Conservation (phyloP, 139 green algal species). For the Coccomyxa sp. region DNA sequence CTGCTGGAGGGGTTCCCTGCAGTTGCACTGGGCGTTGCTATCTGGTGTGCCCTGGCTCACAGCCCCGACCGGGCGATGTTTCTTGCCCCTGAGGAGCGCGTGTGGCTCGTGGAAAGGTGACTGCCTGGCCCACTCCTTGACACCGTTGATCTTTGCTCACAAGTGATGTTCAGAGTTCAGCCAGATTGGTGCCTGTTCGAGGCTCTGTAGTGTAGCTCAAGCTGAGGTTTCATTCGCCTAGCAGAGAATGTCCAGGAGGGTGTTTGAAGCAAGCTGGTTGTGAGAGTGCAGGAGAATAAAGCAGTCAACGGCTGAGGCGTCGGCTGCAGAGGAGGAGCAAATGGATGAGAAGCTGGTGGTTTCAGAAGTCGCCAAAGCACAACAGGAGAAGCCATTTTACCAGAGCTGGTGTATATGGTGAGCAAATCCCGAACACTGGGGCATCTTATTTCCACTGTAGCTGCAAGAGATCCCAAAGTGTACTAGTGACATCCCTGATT, state of each 20-base stretch:
- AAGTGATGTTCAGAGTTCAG: not conserved
- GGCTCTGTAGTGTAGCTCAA: not conserved
- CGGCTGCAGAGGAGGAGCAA: not conserved
- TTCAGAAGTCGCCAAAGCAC: too few relatives aligned
- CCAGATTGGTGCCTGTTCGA: not conserved
- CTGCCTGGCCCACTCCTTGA: slow-evolving; percentile 29
- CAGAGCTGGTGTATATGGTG: not conserved
- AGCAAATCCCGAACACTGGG: not conserved
- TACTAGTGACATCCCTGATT: too few relatives aligned
- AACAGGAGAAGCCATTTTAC: not conserved
- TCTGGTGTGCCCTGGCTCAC: slow-evolving; percentile 3
- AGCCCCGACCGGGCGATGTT: slow-evolving; percentile 6
- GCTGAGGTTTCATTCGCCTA: not conserved
- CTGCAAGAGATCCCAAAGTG: too few relatives aligned
- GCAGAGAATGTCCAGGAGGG: not conserved
- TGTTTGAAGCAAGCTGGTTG: not conserved
- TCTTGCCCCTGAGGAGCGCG: slow-evolving; percentile 11
- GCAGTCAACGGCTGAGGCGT: not conserved
- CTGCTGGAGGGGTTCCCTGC: slow-evolving; percentile 23
- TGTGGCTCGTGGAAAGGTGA: slow-evolving; percentile 4
- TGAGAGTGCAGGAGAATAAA: not conserved
- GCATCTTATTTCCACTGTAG: not conserved
- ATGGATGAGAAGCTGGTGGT: too few relatives aligned
- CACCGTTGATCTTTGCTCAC: slow-evolving; percentile 1
- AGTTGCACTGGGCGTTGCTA: slow-evolving; percentile 3